phyloP scores from a whole-genome alignment of 495 filamentous ascomycete genomes.

The Xylaria palmicola region DNA sequence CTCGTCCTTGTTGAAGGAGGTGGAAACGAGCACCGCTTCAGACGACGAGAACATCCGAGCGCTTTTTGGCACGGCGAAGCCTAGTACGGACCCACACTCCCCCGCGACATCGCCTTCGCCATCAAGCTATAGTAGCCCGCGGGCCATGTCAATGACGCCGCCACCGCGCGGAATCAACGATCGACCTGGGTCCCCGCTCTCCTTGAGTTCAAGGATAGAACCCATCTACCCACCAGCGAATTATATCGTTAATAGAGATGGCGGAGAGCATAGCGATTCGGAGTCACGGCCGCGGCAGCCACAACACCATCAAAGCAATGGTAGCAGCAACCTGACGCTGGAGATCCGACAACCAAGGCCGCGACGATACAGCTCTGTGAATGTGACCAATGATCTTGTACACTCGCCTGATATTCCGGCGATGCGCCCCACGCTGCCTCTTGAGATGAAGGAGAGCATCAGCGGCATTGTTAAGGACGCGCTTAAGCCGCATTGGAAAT shows the following conservation, averaged over 20 bases:
- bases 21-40: conserved; percentile 64
- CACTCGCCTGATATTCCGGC: conserved; percentile 58
- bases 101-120: conserved; percentile 70
- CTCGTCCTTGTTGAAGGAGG: conserved; percentile 80
- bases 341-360: conserved; percentile 55
- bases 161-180: conserved; percentile 59
- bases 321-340: conserved; percentile 15
- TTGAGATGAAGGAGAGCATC: conserved; percentile 75
- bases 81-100: conserved; percentile 59
- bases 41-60: conserved; percentile 54
- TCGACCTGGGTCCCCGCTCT: conserved; percentile 65
- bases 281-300: conserved; percentile 35
- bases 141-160: conserved; percentile 69
- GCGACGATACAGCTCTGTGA: conserved; percentile 30
- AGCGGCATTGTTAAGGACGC: conserved; percentile 76
- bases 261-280: conserved; percentile 47
- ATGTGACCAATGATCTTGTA: conserved; percentile 31
- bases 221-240: conserved; percentile 60
- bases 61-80: conserved; percentile 44
- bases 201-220: conserved; percentile 64
- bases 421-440: conserved; percentile 55
- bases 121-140: conserved; percentile 66
- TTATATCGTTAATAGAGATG: conserved; percentile 55
- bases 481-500: conserved; percentile 72
- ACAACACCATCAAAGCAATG: conserved; percentile 9